These are phyloP conservation scores for Sporobolomyces roseus DNA, from an alignment of 768 basidiomycete species.

Conservation along the genomic window DNA sequence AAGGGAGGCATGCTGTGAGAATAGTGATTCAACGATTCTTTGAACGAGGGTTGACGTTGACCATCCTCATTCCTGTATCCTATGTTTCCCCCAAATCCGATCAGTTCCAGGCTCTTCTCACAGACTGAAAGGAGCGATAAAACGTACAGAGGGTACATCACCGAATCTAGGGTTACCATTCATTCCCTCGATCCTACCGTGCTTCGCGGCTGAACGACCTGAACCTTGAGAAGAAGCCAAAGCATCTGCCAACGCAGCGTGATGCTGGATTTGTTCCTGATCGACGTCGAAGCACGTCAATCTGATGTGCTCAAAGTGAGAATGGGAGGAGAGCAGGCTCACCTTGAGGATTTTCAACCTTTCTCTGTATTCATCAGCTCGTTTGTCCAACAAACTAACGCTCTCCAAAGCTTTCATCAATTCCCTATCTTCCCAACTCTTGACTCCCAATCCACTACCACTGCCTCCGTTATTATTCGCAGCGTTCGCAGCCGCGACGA, in stretches of 20 bases:
- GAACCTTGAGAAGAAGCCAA: conserved; percentile 4
- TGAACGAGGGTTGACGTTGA: conserved; percentile 4
- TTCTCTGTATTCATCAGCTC: conserved; percentile 36
- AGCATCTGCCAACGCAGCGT: conserved; percentile 33
- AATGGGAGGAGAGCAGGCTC: not conserved
- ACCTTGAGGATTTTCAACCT: conserved; percentile 35
- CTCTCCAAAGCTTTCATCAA: conserved; percentile 33
- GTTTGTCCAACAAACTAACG: conserved; percentile 28
- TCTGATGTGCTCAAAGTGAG: not conserved
- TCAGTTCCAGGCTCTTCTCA: too few species aligned
- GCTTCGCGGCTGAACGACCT: not conserved
- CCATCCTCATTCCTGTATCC: conserved; percentile 19
- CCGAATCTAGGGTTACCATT: not conserved
- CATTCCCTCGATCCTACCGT: too few species aligned
- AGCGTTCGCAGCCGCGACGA: conserved; percentile 1
- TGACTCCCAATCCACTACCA: not conserved
- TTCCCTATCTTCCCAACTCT: conserved; percentile 30
- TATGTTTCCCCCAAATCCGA: too few species aligned
- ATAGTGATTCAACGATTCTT: not conserved
- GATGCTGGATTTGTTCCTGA: conserved; percentile 38
- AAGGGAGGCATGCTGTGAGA: too few species aligned
- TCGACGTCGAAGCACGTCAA: not conserved
- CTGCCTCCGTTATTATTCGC: not conserved
- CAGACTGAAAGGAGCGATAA: too few species aligned
- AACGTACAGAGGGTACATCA: conserved; percentile 1